Evolutionary conservation across 1,284 basidiomycete species (phyloP), one percentile per base, ranked within the genome.

Genomic region (Cryptococcus sp.): DNA sequence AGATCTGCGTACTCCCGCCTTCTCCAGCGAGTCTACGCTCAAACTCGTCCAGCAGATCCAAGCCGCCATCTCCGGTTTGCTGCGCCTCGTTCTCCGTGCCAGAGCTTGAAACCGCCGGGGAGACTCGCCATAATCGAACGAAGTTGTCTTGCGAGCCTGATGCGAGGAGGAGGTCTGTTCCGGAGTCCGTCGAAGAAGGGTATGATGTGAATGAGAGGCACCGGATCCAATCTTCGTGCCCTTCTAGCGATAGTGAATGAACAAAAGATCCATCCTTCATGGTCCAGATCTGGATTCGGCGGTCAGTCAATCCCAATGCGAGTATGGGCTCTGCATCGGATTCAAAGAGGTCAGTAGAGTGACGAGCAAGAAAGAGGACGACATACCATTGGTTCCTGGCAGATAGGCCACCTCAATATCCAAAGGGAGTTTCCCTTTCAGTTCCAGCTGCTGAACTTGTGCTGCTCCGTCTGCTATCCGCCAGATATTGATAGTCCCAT

Each of bases 211-310:
- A 91, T 2, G 87, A 83, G 25, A 97, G 83, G 60, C 85, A 83
- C 62, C 88, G 86, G 51, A 96, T 83, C 93, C 93, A 98, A 73
- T 97, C 93, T 81, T 95, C 90, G 71, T 98, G 93, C 0, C 93
- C 93, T 39, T 89, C 83, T 39, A 98, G 82, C 0, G 83, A 81
- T 5, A 82, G 67, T 1, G 77, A 62, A 50, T 70, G 71, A 17
- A 57, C 49, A 64, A 80, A 81, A 65, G 75, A 58, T 51, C 81
- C 81, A n/a, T 86, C 84, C 5, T 85, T 85, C 48, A 85, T 82
- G 11, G 86, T 85, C 82, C 85, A 94, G 15, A 96, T 82, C 49
- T 88, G 85, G 17, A 96, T 84, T 50, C 83, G 85, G 50, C 82
- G 82, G 68, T 91, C 88, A 0, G 93, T 96, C 23, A 83, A 84